phyloP scores from a whole-genome alignment of 2,329 filamentous ascomycete species.

The Cladosporium sp. region DNA sequence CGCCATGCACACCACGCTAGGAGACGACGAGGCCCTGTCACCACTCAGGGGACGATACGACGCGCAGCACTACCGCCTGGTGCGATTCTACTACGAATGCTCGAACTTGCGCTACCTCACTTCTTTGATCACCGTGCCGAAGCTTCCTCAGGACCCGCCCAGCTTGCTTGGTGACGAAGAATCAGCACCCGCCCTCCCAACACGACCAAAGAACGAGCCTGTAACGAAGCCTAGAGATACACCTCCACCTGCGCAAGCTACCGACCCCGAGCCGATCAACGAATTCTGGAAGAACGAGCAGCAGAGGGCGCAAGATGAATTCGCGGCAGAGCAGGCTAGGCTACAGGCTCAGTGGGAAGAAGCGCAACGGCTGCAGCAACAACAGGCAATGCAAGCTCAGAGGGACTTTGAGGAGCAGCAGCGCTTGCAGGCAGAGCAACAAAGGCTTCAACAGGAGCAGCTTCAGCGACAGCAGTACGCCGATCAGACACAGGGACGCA shows the following conservation, averaged over 20 bases:
- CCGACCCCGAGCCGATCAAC: slow-evolving; percentile 91
- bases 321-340: slow-evolving; percentile 88
- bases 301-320: slow-evolving; percentile 87
- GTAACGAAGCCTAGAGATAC: slow-evolving; percentile 70
- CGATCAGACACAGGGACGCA: slow-evolving; percentile 91
- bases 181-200: slow-evolving; percentile 77
- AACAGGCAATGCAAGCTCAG: slow-evolving; percentile 81
- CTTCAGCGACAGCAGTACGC: slow-evolving; percentile 84
- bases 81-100: slow-evolving; percentile 99
- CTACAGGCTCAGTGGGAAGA: slow-evolving; percentile 85
- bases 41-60: slow-evolving; percentile 87
- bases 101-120: slow-evolving; percentile 96
- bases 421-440: slow-evolving; percentile 80
- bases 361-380: slow-evolving; percentile 76
- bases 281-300: slow-evolving; percentile 98
- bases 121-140: slow-evolving; percentile 92
- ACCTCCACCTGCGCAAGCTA: slow-evolving; percentile 63
- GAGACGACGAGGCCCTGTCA: slow-evolving; percentile 88
- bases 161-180: slow-evolving; percentile 80
- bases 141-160: slow-evolving; percentile 89
- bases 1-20: slow-evolving; percentile 88
- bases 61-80: slow-evolving; percentile 91
- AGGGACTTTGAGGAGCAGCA: slow-evolving; percentile 97
- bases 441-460: slow-evolving; percentile 86
- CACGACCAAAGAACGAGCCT: slow-evolving; percentile 65